Evolutionary conservation across 1,139 yeast genomes (phyloP).

Genomic region (Meyerozyma sp.): DNA sequence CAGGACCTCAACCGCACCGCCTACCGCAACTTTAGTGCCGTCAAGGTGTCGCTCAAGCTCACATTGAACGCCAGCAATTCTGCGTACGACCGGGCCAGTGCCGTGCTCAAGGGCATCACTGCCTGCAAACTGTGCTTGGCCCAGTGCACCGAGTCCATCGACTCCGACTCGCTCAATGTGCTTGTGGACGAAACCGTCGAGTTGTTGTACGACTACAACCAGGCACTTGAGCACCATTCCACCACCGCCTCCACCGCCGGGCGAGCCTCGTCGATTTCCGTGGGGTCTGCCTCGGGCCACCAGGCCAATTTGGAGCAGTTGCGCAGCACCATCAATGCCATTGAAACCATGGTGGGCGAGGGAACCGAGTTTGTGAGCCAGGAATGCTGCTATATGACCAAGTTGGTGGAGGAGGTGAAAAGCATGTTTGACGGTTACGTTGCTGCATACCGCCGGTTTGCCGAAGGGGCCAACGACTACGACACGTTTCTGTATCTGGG

Average conservation of each 20-base stretch:
- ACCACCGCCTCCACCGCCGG: not conserved
- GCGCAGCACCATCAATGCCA: not conserved
- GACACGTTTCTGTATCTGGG: not conserved
- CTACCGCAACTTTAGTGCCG: not conserved
- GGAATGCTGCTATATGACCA: not conserved
- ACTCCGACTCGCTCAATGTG: not conserved
- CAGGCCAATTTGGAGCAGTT: not conserved
- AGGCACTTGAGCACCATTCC: slow-evolving; percentile 7
- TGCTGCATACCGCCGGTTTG: not conserved
- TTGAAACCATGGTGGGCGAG: not conserved
- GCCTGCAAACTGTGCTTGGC: not conserved
- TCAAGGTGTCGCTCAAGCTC: not conserved
- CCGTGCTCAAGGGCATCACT: not conserved
- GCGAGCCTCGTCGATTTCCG: not conserved
- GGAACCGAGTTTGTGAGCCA: not conserved
- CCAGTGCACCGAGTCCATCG: not conserved
- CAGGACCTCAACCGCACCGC: not conserved
- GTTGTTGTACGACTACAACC: slow-evolving; percentile 13
- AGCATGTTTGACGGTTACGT: not conserved
- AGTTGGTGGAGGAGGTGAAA: not conserved
- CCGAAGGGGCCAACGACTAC: not conserved
- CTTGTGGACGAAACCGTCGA: slow-evolving; percentile 12
- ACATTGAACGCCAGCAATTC: not conserved
- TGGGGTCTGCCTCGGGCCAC: not conserved
- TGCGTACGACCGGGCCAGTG: not conserved